Percentiles rank a stretch among this genome's conserved stretches.
These are phyloP conservation scores for Pleurotus tuber-regium DNA, from an alignment of 768 basidiomycete genomes.

Conservation along the genomic window DNA sequence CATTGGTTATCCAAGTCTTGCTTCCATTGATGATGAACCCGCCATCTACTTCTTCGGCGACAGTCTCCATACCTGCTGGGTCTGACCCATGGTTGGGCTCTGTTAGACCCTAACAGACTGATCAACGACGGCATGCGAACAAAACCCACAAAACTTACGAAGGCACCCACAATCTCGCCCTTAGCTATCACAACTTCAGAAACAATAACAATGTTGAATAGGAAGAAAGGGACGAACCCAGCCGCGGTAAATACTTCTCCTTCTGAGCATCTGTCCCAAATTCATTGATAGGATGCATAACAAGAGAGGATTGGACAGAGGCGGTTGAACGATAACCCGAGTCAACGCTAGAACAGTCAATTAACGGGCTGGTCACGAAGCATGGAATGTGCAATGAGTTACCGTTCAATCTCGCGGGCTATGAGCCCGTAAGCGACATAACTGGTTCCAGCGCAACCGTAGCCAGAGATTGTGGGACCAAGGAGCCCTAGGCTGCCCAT, in stretches of 20 bases:
- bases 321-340: slow-evolving; percentile 95
- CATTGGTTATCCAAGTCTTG: slow-evolving; percentile 98
- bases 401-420: slow-evolving; percentile 92
- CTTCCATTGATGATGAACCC: slow-evolving; percentile 86
- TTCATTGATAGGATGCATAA: slow-evolving; percentile 92
- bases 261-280: slow-evolving; percentile 91
- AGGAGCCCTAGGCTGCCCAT: slow-evolving; percentile 93
- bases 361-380: background rate
- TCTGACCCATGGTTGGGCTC: slow-evolving; percentile 98
- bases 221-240: slow-evolving; percentile 48
- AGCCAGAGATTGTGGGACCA: slow-evolving; percentile 90
- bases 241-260: slow-evolving; percentile 81
- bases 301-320: slow-evolving; percentile 93
- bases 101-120: slow-evolving; percentile 70
- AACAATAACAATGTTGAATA: background rate
- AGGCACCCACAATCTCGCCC: slow-evolving; percentile 89
- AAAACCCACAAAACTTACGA: slow-evolving; percentile 49
- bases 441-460: slow-evolving; percentile 90
- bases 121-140: slow-evolving; percentile 1
- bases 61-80: slow-evolving; percentile 96
- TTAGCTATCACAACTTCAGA: slow-evolving; percentile 45
- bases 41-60: slow-evolving; percentile 79
- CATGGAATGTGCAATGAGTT: background rate
- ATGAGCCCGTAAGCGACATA: slow-evolving; percentile 94
- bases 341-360: slow-evolving; percentile 62